phyloP scores from a whole-genome alignment of 805 yeast species.

The Kuraishia ogatae region DNA sequence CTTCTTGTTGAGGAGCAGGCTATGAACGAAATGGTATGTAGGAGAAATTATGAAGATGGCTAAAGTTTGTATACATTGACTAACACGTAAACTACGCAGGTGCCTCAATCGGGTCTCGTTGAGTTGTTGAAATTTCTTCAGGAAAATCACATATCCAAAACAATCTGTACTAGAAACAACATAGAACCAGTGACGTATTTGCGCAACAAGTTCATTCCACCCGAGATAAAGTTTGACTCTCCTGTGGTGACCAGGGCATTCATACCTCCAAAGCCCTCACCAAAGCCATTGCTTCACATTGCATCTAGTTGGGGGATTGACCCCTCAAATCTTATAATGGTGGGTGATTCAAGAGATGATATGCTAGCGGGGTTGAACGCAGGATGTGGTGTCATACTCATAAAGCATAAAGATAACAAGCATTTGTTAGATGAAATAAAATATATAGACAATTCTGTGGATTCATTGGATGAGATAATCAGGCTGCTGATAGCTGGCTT shows the following conservation, averaged over 20 bases:
- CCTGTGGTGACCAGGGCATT: slow-evolving; percentile 57
- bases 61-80: neutral
- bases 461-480: slow-evolving; percentile 27
- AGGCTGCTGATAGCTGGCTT: slow-evolving; percentile 27
- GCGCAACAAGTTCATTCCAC: slow-evolving; percentile 32
- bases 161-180: slow-evolving; percentile 58
- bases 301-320: slow-evolving; percentile 36
- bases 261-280: slow-evolving; percentile 61
- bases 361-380: slow-evolving; percentile 58
- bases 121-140: slow-evolving; percentile 27
- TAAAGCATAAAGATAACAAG: slow-evolving; percentile 42
- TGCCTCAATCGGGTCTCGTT: slow-evolving; percentile 36
- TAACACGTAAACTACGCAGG: neutral
- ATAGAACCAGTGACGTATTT: slow-evolving; percentile 47
- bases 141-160: slow-evolving; percentile 28
- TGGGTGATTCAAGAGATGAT: slow-evolving; percentile 69
- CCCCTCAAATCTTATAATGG: slow-evolving; percentile 49
- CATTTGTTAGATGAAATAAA: slow-evolving; percentile 28
- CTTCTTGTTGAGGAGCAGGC: slow-evolving; percentile 51
- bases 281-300: slow-evolving; percentile 52
- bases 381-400: slow-evolving; percentile 48
- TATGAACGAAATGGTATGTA: slow-evolving; percentile 42
- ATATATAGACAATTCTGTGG: slow-evolving; percentile 27
- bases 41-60: neutral
- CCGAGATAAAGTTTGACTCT: slow-evolving; percentile 26